Conservation (phyloP, 139 green algal species). For the Marvania coccoides region DNA sequence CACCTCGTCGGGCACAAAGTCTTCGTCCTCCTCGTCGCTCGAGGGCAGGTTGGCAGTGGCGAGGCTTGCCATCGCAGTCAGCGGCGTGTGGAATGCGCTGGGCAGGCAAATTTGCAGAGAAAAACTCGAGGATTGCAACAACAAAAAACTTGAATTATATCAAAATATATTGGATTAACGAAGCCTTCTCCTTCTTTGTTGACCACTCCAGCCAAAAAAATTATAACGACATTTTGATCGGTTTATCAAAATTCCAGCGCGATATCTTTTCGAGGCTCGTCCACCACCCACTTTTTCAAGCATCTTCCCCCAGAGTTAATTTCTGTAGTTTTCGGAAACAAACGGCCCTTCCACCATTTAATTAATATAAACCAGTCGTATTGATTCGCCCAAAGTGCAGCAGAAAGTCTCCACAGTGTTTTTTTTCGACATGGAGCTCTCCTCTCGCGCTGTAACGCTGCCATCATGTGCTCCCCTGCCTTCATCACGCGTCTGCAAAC, state of each 20-base stretch:
- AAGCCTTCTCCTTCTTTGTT: too few species aligned
- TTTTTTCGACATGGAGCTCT: too few species aligned
- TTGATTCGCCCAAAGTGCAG: background rate
- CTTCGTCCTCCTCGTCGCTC: constrained; percentile 60
- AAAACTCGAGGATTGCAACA: too few species aligned
- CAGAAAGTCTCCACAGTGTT: background rate
- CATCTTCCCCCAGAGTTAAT: background rate
- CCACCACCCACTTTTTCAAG: background rate
- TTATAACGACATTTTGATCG: too few species aligned
- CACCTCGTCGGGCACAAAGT: constrained; percentile 51
- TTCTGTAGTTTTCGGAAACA: background rate
- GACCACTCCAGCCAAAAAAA: too few species aligned
- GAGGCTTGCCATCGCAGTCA: constrained; percentile 12
- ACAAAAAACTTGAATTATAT: too few species aligned
- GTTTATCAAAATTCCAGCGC: background rate
- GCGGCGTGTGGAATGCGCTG: background rate
- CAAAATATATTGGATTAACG: too few species aligned
- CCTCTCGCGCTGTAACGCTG: too few species aligned
- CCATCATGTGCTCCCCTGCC: too few species aligned
- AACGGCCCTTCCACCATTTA: background rate
- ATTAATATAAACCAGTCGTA: background rate
- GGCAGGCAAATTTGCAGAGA: too few species aligned
- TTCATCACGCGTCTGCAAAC: too few species aligned
- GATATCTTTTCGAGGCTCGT: background rate
- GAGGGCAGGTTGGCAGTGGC: constrained; percentile 40